These are phyloP conservation scores for Linnemannia schmuckeri DNA, from an alignment of 192 early-diverging fungal species.

Conservation along the genomic window DNA sequence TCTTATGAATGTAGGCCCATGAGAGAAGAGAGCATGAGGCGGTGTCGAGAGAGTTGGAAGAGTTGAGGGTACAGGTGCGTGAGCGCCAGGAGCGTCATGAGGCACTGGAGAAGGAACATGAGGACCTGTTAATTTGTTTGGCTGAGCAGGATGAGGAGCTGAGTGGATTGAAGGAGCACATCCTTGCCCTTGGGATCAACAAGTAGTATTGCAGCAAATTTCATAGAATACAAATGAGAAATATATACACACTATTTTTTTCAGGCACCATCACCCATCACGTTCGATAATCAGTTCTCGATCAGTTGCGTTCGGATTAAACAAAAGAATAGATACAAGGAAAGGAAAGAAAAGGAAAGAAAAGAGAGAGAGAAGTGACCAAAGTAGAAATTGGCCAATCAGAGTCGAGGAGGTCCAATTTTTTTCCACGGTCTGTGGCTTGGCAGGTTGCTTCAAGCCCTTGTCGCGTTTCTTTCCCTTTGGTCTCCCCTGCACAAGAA, in stretches of 20 bases:
- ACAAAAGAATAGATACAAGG: no score
- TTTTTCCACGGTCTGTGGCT: constrained; percentile 31
- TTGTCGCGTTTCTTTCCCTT: not conserved
- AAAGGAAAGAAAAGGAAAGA: not conserved
- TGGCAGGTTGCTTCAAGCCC: not conserved
- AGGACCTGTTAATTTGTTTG: constrained; percentile 86
- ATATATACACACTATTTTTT: not conserved
- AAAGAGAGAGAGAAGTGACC: not conserved
- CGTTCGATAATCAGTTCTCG: no score
- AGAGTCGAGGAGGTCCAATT: constrained; percentile 4
- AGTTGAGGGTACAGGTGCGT: constrained; percentile 7
- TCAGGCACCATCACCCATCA: not conserved
- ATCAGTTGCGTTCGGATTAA: not conserved
- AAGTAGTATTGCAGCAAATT: not conserved
- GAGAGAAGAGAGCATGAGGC: constrained; percentile 30
- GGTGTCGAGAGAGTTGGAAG: constrained; percentile 1
- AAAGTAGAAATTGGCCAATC: constrained; percentile 8
- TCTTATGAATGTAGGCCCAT: constrained; percentile 7
- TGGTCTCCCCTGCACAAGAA: not conserved
- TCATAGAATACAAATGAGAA: not conserved
- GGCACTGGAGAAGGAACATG: constrained; percentile 79
- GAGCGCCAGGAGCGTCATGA: constrained; percentile 34
- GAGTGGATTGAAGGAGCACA: constrained; percentile 30
- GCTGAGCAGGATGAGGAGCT: constrained; percentile 83
- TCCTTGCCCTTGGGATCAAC: constrained; percentile 17